phyloP scores from a whole-genome alignment of 805 yeast species.

The Huiozyma sinensis region DNA sequence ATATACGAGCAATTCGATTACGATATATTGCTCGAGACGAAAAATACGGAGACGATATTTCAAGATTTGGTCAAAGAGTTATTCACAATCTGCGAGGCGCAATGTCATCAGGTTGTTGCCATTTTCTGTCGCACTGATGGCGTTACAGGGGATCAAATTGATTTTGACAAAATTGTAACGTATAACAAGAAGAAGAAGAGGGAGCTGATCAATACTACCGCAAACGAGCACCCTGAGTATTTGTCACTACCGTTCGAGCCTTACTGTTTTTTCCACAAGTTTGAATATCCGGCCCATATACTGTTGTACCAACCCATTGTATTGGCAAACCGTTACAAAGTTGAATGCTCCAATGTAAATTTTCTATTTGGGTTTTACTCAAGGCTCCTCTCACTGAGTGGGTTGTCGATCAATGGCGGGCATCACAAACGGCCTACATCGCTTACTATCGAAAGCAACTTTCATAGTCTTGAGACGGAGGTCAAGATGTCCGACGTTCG shows the following conservation, averaged over 20 bases:
- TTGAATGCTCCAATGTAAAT: too few relatives aligned
- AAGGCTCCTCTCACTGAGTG: slow-evolving; percentile 7
- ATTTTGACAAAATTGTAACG: slow-evolving; percentile 14
- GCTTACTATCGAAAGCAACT: slow-evolving; percentile 5
- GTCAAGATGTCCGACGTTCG: background rate
- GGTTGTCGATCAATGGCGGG: slow-evolving; percentile 22
- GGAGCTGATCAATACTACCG: slow-evolving; percentile 15
- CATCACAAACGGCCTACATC: background rate
- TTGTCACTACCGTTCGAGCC: slow-evolving; percentile 26
- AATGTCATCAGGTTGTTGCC: slow-evolving; percentile 13
- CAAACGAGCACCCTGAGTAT: slow-evolving; percentile 26
- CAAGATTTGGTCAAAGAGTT: slow-evolving; percentile 22
- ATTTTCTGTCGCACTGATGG: slow-evolving; percentile 3
- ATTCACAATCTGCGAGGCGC: slow-evolving; percentile 16
- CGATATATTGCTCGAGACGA: slow-evolving; percentile 14
- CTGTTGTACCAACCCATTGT: slow-evolving; percentile 21
- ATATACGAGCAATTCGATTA: slow-evolving; percentile 12
- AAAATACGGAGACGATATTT: slow-evolving; percentile 18
- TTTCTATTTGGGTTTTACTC: too few relatives aligned
- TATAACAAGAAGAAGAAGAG: slow-evolving; percentile 16
- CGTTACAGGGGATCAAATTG: slow-evolving; percentile 2
- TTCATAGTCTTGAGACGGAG: slow-evolving; percentile 1
- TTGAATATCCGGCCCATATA: slow-evolving; percentile 26
- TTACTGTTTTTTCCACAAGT: slow-evolving; percentile 27
- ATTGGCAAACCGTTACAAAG: slow-evolving; percentile 9